phyloP scores from a whole-genome alignment of 2,329 filamentous ascomycete genomes.

The Fonsecaea nubica region DNA sequence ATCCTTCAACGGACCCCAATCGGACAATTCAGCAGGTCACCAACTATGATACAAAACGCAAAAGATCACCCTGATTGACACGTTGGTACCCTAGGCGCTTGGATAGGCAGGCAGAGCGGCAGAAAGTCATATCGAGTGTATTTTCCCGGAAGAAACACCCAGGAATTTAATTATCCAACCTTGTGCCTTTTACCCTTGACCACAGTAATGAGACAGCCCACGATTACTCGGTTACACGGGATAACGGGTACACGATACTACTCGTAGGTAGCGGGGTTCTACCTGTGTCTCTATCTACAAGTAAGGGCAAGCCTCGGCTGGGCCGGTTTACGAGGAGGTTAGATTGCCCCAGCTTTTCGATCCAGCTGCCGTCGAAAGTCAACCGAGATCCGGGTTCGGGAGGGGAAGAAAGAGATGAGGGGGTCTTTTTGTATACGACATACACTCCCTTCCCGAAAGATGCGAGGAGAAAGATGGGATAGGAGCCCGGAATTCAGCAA shows the following conservation, averaged over 20 bases:
- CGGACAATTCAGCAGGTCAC: conserved; percentile 11
- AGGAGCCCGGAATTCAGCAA: neutral
- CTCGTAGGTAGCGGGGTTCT: conserved; percentile 27
- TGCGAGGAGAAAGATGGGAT: neutral
- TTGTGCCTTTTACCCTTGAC: neutral
- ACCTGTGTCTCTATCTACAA: neutral
- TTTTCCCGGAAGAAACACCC: neutral
- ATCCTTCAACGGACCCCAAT: conserved; percentile 13
- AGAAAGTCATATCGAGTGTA: neutral
- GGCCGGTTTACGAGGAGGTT: neutral
- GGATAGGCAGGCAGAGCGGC: neutral
- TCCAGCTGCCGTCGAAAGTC: neutral
- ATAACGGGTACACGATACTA: too few relatives aligned
- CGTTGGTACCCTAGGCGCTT: neutral
- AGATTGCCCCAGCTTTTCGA: conserved; percentile 30
- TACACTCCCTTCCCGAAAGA: neutral
- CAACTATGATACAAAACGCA: neutral
- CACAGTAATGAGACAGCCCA: neutral
- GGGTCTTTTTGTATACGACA: neutral
- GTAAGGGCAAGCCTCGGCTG: conserved; percentile 23
- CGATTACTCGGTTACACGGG: neutral
- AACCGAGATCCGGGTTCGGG: conserved; percentile 3
- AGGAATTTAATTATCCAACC: neutral
- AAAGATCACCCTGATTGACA: conserved; percentile 7
- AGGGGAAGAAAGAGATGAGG: neutral